Evolutionary conservation across 495 filamentous ascomycete genomes (phyloP), one percentile per base, ranked within the genome.

Genomic region (Penicillium verhagenii): DNA sequence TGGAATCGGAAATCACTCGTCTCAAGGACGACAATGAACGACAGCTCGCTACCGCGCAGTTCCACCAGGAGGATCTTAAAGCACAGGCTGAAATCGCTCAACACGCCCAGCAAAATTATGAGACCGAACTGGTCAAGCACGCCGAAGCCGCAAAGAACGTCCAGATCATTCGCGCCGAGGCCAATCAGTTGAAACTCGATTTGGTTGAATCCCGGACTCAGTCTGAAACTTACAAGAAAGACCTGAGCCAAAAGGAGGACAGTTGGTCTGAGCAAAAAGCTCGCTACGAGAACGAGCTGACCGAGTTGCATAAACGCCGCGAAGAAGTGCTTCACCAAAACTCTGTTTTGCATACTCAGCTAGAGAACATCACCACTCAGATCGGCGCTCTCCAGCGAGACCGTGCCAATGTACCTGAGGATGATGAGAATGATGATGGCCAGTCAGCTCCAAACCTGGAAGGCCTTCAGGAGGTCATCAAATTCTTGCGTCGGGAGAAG

Each of bases 81-180:
- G 88, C 89, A 1, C 95, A 99, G 71, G 92, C 92, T 20, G 86
- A 91, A 21, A 99, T 99, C 65, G 89, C 95, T 3, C 83, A 90
- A 50, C 89, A 89, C 64, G 92, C 94, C 6, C 95, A 97, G 67
- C 86, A 95, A 58, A 91, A 93, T 56, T 99, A 99, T 61, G 95
- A 99, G 67, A 83, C 81, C 47, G 95, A 97, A 61, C 79, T 97
- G 1, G 83, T 96, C 61, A 96, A 92, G 69, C 95, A 99, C 66
- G 92, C 91, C 3, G 91, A 96, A 54, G 93, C 95, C 14, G 90
- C 92, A 1, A 90, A 91, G 71, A 78, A 82, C 18, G 71, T 97
- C 21, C 90, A 95, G 54, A 79, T 77, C 37, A 74, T 95, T 45
- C 88, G 95, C 35, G 76, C 72, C 8, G 91, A 97, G 58, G 79